A percentile compares a stretch with the other conserved stretches of the same genome.
phyloP scores from a whole-genome alignment of 202 grass and related monocot species.

The Setaria italica region DNA sequence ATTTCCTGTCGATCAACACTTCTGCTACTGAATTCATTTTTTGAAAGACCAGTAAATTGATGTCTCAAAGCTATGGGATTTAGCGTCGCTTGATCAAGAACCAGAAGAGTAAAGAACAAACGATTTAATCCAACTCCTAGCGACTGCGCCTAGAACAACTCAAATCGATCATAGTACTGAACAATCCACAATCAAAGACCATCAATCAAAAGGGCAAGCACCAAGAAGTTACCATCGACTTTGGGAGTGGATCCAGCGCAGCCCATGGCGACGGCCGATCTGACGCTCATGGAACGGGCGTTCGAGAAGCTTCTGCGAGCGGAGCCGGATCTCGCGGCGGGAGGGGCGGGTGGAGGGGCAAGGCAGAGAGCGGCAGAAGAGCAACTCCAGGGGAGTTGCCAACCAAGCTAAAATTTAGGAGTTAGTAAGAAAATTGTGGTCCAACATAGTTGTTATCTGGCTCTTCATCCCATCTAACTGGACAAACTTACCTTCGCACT shows the following conservation, averaged over 20 bases:
- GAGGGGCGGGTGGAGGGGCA: neutral
- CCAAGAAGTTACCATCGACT: conserved; percentile 52
- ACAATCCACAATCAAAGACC: neutral
- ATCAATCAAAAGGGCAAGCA: conserved; percentile 5
- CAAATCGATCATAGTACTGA: neutral
- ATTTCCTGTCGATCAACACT: conserved; percentile 17
- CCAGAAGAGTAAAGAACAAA: neutral
- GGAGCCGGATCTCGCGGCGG: conserved; percentile 42
- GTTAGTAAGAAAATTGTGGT: no score
- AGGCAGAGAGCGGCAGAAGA: conserved; percentile 1
- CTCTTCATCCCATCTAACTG: no score
- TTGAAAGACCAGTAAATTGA: neutral
- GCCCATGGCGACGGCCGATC: conserved; percentile 62
- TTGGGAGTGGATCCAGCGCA: conserved; percentile 80
- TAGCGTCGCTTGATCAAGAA: conserved; percentile 3
- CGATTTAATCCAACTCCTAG: neutral
- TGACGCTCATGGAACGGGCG: conserved; percentile 38
- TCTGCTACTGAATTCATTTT: neutral
- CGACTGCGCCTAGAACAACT: neutral
- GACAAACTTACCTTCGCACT: no score
- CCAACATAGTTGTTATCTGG: no score
- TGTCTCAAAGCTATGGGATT: neutral
- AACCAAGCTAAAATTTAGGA: no score
- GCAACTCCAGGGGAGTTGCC: no score
- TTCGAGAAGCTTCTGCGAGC: conserved; percentile 29